These are phyloP conservation scores for Xylaria telfairii DNA, from an alignment of 495 filamentous ascomycete genomes.

Conservation along the genomic window DNA sequence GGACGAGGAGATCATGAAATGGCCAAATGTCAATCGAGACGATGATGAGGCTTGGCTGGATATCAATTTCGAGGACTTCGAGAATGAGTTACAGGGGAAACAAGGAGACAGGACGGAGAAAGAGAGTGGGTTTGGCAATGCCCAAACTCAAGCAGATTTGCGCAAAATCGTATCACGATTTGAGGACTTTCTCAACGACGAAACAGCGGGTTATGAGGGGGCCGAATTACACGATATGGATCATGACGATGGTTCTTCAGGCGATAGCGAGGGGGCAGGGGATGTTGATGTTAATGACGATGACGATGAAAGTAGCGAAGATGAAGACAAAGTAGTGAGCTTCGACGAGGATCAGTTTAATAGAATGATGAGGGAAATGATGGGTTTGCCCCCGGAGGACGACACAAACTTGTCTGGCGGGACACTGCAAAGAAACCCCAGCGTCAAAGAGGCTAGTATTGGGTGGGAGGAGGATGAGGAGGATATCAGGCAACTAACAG, in stretches of 20 bases:
- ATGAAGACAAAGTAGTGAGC: constrained; percentile 76
- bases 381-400: constrained; percentile 70
- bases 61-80: constrained; percentile 88
- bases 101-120: constrained; percentile 30
- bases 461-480: constrained; percentile 63
- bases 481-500: constrained; percentile 73
- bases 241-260: constrained; percentile 66
- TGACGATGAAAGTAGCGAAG: constrained; percentile 48
- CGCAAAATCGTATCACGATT: constrained; percentile 89
- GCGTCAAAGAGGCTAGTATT: neutral
- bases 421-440: neutral
- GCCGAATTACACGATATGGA: constrained; percentile 80
- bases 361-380: constrained; percentile 92
- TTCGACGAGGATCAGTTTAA: constrained; percentile 88
- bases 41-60: constrained; percentile 94
- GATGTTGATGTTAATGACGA: constrained; percentile 47
- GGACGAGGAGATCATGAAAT: constrained; percentile 72
- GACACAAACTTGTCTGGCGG: neutral
- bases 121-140: constrained; percentile 71
- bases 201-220: constrained; percentile 77
- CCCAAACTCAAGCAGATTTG: constrained; percentile 78
- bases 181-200: constrained; percentile 91
- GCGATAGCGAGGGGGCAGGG: constrained; percentile 46
- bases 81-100: constrained; percentile 67
- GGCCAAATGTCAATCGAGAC: constrained; percentile 64